Evolutionary conservation across 306 rosid species (phyloP), one percentile per base, ranked within the genome.

Genomic region (Lathyrus oleraceus): DNA sequence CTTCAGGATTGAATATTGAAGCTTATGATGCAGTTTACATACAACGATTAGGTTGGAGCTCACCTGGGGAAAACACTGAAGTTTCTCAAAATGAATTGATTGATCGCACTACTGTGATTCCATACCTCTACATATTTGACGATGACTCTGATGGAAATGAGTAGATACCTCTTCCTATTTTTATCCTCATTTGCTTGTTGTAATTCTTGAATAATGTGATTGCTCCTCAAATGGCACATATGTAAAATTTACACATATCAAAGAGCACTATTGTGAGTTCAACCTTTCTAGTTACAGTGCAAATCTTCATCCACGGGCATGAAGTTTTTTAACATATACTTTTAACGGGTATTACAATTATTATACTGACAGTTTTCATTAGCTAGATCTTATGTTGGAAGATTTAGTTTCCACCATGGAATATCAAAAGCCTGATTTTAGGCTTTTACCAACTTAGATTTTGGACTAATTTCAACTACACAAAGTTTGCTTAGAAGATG

Each of bases 1-100:
- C 95, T 73, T 94, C 97, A 16, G 89, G 92, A 47, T 84, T 94
- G 81, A 90, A 84, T 67, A 83, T 94, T 16, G 95, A 88, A 84
- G 98, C 96, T 9, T 88, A 85, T 19, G 97, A 90, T 69, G 88
- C 92, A 14, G 97, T 85, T 64, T 90, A 83, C 78, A 79, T 80
- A 48, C 98, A 94, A 73, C 75, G 96, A 54, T 67, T 90, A 72
- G 92, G 96, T 44, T 86, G 98, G 94, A 87, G 87, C 69, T 75
- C 85, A 5, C 86, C 87, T 1, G 81, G 81, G 60, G 64, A 54
- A 20, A 77, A 79, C 53, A 56, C 82, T 10, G 85, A 80, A 71
- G 82, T 79, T 32, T 28, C 76, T 60, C 76, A 80, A 61, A 83
- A 49, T 78, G 85, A 78, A 52, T 35, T 59, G 43, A 40, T 67